Base-by-base conservation (phyloP, 1,139 yeast species). In the Geotrichum siamense region DNA sequence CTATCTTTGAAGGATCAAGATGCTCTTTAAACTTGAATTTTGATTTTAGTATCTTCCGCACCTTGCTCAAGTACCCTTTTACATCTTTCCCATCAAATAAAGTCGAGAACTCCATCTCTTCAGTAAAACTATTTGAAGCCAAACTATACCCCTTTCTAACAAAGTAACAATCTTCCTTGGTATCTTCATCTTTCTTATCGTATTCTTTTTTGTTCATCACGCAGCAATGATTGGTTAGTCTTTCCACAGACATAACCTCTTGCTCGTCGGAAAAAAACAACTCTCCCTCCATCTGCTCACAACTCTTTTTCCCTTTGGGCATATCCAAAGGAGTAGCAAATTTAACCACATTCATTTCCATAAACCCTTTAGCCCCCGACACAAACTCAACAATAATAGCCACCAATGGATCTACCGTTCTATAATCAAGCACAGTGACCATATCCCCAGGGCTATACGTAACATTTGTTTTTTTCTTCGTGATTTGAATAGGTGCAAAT, bases 371-470 rank as follows among this genome's bases (percentile, higher is more conserved):
- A 10, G 38, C 33, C 31, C 47, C 42, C 36, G 43, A 48, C n/a
- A 35, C 42, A 35, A 55, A 55, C n/a, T 44, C 48, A 20, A 45
- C 43, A 27, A 55, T 51, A 15, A 55, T 27, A 2, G 51, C 59
- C 17, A 55, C 44, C 33, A 43, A 48, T 12, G 57, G 55, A 12
- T 30, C 45, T 10, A 47, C 53, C 4, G 42, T 34, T 8, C 29
- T 20, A 5, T 38, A 43, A 12, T 56, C 48, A 15, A 47, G 51
- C 6, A 55, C 39, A 8, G 45, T 44, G 9, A 55, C 56, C 29
- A 46, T 43, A 33, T 55, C 59, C 13, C 59, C 58, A 3, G 45
- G 29, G 5, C 40, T 38, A 39, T 53, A 55, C 29, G 42, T 48
- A 12, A 28, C 43, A 12, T 39, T 43, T 27, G 51, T 55, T 12